Evolutionary conservation across 176 grass and related monocot species (phyloP).

Genomic region (Luzula sylvatica): DNA sequence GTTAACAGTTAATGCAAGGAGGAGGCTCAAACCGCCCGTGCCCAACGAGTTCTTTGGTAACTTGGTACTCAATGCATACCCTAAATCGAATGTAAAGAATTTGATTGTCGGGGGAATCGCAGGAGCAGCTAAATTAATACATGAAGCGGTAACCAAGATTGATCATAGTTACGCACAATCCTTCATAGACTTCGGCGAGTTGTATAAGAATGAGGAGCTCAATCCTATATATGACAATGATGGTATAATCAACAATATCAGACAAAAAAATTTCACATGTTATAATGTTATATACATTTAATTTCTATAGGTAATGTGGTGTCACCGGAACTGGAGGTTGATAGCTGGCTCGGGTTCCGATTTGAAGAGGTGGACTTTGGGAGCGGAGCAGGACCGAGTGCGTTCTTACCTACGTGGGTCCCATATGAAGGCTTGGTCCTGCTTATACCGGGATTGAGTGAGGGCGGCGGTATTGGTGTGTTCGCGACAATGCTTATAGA

Average conservation of each 20-base stretch:
- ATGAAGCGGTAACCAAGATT: constrained; percentile 27
- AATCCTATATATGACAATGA: constrained; percentile 18
- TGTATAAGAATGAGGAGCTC: constrained; percentile 10
- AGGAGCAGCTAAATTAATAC: constrained; percentile 38
- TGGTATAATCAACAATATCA: not conserved
- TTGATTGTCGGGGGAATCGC: constrained; percentile 24
- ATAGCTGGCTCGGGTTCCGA: constrained; percentile 22
- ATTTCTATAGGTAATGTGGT: not conserved
- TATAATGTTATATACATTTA: too few species aligned
- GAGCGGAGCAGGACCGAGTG: constrained; percentile 9
- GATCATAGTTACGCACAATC: constrained; percentile 45
- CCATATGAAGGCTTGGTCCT: constrained; percentile 9
- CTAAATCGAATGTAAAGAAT: constrained; percentile 20
- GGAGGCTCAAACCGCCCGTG: constrained; percentile 12
- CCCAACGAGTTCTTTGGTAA: constrained; percentile 47
- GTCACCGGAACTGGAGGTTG: constrained; percentile 17
- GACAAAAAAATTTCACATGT: too few species aligned
- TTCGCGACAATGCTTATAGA: constrained; percentile 9
- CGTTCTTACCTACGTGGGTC: constrained; percentile 20
- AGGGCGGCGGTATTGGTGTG: constrained; percentile 10
- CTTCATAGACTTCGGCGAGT: constrained; percentile 39
- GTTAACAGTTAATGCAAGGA: constrained; percentile 42
- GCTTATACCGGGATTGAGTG: constrained; percentile 7
- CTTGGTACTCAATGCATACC: constrained; percentile 49
- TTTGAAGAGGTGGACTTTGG: constrained; percentile 10